phyloP scores from a whole-genome alignment of 495 filamentous ascomycete species.

The Hyphodiscus hymeniophilus region DNA sequence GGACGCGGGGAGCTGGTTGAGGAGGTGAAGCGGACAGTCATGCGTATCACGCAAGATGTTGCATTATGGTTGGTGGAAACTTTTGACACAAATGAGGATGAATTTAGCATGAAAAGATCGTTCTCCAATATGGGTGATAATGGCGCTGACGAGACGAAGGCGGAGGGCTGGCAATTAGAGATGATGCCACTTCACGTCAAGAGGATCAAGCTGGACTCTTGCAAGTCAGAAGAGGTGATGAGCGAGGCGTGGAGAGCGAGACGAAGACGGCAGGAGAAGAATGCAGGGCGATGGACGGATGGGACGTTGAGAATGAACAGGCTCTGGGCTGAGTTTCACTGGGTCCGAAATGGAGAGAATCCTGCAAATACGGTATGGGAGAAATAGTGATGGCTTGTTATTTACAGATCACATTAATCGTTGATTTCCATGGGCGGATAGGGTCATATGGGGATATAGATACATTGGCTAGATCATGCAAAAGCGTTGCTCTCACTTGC shows the following conservation, averaged over 20 bases:
- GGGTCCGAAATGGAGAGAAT: constrained; percentile 12
- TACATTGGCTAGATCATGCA: too few relatives aligned
- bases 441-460: too few relatives aligned
- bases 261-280: constrained; percentile 17
- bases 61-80: neutral
- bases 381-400: neutral
- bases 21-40: constrained; percentile 1
- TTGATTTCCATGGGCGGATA: too few relatives aligned
- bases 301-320: constrained; percentile 15
- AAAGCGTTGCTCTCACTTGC: too few relatives aligned
- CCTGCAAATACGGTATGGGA: neutral
- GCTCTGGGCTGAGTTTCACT: constrained; percentile 18
- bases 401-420: too few relatives aligned
- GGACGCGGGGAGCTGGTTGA: neutral
- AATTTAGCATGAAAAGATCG: neutral
- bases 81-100: neutral
- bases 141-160: too few relatives aligned
- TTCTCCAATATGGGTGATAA: too few relatives aligned
- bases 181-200: neutral
- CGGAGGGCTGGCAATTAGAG: too few relatives aligned
- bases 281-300: constrained; percentile 19
- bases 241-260: constrained; percentile 11
- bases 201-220: neutral
- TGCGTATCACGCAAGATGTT: constrained; percentile 1
- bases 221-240: constrained; percentile 5